Evolutionary conservation across 2,329 filamentous ascomycete species (phyloP).

Genomic region (Alternaria brassicicola): DNA sequence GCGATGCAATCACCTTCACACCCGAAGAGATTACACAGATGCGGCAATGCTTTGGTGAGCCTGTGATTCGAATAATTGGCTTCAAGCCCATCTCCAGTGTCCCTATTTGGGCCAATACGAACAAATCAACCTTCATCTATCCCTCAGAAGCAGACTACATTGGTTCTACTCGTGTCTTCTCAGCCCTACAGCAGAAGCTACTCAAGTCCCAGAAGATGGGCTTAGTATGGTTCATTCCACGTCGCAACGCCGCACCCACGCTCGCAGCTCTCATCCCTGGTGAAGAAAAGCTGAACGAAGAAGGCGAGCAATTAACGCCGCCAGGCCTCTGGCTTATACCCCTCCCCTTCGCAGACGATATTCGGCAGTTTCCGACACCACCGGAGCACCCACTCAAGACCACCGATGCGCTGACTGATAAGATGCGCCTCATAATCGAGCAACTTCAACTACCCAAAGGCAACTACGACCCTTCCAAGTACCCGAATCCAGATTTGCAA

Average conservation of each 20-base stretch:
- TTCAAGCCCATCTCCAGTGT: conserved; percentile 83
- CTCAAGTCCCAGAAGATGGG: conserved; percentile 79
- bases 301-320: conserved; percentile 73
- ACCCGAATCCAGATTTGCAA: conserved; percentile 90
- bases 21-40: conserved; percentile 81
- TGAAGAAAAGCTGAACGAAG: conserved; percentile 65
- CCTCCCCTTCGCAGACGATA: conserved; percentile 87
- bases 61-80: conserved; percentile 85
- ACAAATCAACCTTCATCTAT: conserved; percentile 90
- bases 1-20: conserved; percentile 84
- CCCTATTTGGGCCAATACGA: conserved; percentile 82
- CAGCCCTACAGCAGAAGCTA: conserved; percentile 87
- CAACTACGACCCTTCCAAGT: conserved; percentile 81
- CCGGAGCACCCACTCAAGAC: conserved; percentile 51
- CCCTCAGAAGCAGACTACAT: conserved; percentile 89
- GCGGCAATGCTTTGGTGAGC: conserved; percentile 75
- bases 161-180: conserved; percentile 90
- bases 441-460: conserved; percentile 88
- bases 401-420: conserved; percentile 75
- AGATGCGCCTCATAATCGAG: conserved; percentile 82
- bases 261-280: conserved; percentile 84
- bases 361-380: conserved; percentile 74
- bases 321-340: conserved; percentile 88
- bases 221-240: conserved; percentile 86
- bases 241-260: conserved; percentile 77